phyloP scores from a whole-genome alignment of 768 basidiomycete species.

The Lactarius evosmus region DNA sequence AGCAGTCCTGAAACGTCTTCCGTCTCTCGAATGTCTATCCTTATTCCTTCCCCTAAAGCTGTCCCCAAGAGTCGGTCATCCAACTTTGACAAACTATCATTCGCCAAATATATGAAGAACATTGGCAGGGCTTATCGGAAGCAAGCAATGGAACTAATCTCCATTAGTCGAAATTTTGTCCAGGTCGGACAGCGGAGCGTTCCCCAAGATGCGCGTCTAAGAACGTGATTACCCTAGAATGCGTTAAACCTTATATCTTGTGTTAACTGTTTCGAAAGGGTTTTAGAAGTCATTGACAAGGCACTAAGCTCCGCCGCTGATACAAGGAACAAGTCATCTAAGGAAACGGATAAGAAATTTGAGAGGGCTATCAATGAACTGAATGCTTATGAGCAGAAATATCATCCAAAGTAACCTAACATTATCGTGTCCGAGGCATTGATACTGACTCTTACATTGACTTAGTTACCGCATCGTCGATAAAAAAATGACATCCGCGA shows the following conservation, averaged over 20 bases:
- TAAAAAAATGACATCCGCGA: neutral
- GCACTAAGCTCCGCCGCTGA: neutral
- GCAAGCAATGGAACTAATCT: slow-evolving; percentile 4
- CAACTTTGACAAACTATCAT: neutral
- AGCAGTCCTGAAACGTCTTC: too few species aligned
- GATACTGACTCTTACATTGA: neutral
- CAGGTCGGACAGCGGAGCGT: neutral
- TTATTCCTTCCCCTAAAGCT: too few species aligned
- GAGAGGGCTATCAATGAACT: neutral
- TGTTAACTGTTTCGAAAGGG: neutral
- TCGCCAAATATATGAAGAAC: slow-evolving; percentile 6
- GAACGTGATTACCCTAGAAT: neutral
- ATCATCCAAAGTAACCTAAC: neutral
- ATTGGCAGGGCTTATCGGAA: slow-evolving; percentile 11
- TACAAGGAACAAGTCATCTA: neutral
- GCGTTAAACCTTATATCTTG: neutral
- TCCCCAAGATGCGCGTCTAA: neutral
- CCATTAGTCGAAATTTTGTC: neutral
- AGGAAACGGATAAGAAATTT: neutral
- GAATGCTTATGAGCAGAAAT: neutral
- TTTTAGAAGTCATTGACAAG: neutral
- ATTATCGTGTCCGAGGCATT: neutral
- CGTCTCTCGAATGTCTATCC: too few species aligned
- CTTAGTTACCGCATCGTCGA: neutral
- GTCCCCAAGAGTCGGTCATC: neutral